Conservation (phyloP, 1,284 basidiomycete genomes). For the Mycosarcoma maydis region DNA sequence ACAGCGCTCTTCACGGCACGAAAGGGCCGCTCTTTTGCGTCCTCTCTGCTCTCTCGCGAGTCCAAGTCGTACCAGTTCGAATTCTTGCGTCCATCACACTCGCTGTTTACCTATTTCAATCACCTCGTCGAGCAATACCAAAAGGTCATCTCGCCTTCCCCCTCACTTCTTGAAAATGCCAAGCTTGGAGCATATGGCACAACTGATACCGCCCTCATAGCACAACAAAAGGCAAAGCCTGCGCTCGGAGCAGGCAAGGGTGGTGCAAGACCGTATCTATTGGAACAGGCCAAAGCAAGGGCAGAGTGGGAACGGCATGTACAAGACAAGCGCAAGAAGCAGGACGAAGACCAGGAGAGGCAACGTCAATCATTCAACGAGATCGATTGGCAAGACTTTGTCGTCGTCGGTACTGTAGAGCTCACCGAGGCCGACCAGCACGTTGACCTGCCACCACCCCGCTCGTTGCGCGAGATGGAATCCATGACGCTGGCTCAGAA, state of each 20-base stretch:
- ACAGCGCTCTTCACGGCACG: constrained; percentile 96
- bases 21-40: constrained; percentile 86
- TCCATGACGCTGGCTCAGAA: constrained; percentile 97
- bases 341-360: constrained; percentile 83
- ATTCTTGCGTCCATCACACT: constrained; percentile 93
- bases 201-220: constrained; percentile 12
- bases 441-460: constrained; percentile 91
- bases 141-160: constrained; percentile 85
- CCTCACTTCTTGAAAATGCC: constrained; percentile 78
- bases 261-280: constrained; percentile 74
- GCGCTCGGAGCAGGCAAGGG: constrained; percentile 43
- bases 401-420: constrained; percentile 97
- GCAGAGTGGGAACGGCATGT: constrained; percentile 89
- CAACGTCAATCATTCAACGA: constrained; percentile 74
- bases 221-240: constrained; percentile 18
- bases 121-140: constrained; percentile 95
- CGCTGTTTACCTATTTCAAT: constrained; percentile 96
- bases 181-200: constrained; percentile 60
- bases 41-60: constrained; percentile 84
- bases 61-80: constrained; percentile 97
- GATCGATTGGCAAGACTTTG: constrained; percentile 99
- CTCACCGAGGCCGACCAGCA: constrained; percentile 85
- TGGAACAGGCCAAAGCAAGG: constrained; percentile 79
- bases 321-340: constrained; percentile 83
- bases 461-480: constrained; percentile 92